Conservation (phyloP, 495 filamentous ascomycete species). For the Aspergillus haitiensis region DNA sequence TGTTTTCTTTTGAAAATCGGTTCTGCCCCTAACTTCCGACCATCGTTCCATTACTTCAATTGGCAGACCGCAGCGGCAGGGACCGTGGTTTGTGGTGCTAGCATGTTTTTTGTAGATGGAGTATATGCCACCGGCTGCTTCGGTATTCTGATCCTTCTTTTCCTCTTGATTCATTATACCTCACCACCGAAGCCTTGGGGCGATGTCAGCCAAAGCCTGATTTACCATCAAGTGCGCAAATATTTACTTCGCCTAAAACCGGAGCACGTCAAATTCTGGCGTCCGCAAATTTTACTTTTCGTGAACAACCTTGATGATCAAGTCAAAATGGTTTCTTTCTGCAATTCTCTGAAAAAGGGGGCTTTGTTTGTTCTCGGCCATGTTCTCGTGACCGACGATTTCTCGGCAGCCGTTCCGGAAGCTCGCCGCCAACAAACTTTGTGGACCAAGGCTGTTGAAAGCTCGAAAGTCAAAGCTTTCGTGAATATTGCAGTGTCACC, state of each 20-base stretch:
- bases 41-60: slow-evolving; percentile 85
- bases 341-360: slow-evolving; percentile 88
- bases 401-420: slow-evolving; percentile 73
- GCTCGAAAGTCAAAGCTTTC: slow-evolving; percentile 85
- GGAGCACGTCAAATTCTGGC: slow-evolving; percentile 92
- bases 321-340: slow-evolving; percentile 83
- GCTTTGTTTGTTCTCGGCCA: slow-evolving; percentile 83
- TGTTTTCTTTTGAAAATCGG: slow-evolving; percentile 87
- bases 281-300: slow-evolving; percentile 80
- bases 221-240: slow-evolving; percentile 90
- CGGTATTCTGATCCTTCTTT: slow-evolving; percentile 69
- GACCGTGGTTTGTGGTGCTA: slow-evolving; percentile 68
- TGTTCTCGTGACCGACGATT: slow-evolving; percentile 82
- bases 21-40: slow-evolving; percentile 90
- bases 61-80: slow-evolving; percentile 79
- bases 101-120: slow-evolving; percentile 90
- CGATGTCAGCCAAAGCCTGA: slow-evolving; percentile 84
- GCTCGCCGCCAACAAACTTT: slow-evolving; percentile 75
- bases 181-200: slow-evolving; percentile 87
- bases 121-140: slow-evolving; percentile 77
- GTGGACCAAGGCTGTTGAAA: slow-evolving; percentile 85
- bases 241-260: slow-evolving; percentile 79
- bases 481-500: slow-evolving; percentile 83
- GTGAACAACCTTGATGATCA: slow-evolving; percentile 78
- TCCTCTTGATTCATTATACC: slow-evolving; percentile 80